A percentile compares a stretch with the other conserved stretches of the same genome.
Evolutionary conservation across 1,284 basidiomycete genomes (phyloP).

Genomic region (Irpex sp.): DNA sequence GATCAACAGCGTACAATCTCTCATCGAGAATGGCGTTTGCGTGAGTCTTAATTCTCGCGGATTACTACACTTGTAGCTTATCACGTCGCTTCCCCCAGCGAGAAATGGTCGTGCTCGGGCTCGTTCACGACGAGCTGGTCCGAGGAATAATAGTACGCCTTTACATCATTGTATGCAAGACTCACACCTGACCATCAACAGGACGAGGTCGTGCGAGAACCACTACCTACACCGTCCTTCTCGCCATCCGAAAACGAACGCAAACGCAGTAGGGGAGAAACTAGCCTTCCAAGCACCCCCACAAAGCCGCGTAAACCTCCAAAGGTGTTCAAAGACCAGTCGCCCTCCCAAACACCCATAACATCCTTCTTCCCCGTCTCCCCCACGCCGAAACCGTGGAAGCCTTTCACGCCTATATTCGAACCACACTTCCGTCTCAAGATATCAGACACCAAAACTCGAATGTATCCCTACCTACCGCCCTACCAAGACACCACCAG

Average conservation of each 20-base stretch:
- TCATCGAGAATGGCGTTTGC: slow-evolving; percentile 43
- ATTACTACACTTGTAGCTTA: background rate
- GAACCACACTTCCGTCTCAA: slow-evolving; percentile 34
- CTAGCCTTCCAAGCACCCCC: slow-evolving; percentile 2
- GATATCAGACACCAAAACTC: slow-evolving; percentile 76
- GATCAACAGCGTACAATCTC: slow-evolving; percentile 46
- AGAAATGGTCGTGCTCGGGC: slow-evolving; percentile 70
- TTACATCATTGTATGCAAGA: background rate
- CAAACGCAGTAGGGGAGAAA: background rate
- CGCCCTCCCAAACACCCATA: slow-evolving; percentile 4
- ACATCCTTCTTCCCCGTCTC: slow-evolving; percentile 5
- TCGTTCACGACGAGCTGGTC: slow-evolving; percentile 51
- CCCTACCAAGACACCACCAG: slow-evolving; percentile 54
- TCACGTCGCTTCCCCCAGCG: slow-evolving; percentile 35
- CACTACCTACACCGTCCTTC: slow-evolving; percentile 9
- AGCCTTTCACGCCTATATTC: background rate
- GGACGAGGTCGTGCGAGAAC: slow-evolving; percentile 45
- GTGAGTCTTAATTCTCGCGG: slow-evolving; percentile 24
- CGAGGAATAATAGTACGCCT: slow-evolving; percentile 59
- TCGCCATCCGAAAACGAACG: background rate
- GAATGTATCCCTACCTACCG: slow-evolving; percentile 50
- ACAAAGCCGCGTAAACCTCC: slow-evolving; percentile 4
- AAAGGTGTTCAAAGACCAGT: background rate
- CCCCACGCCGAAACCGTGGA: background rate
- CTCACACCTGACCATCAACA: slow-evolving; percentile 17